Percentiles rank a stretch among this genome's conserved stretches.
Conservation (phyloP, 129 eudicot species). For the Oenanthe sinensis region DNA sequence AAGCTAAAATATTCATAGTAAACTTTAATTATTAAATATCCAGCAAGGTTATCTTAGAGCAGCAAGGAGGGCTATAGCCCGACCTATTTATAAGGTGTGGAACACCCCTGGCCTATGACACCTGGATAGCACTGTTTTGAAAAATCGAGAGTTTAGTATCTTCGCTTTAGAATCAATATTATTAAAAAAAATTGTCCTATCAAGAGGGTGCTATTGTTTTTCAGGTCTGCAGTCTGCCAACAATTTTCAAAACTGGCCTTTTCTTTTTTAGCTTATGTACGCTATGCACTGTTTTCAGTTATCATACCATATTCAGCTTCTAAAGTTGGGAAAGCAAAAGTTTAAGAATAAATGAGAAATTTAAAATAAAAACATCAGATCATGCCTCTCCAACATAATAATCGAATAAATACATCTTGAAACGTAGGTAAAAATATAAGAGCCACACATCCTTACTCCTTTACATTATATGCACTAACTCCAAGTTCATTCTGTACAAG, state of each 20-base stretch:
- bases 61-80: not conserved
- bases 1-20: too few relatives aligned
- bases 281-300: not conserved
- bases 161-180: too few relatives aligned
- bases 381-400: not conserved
- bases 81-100: too few relatives aligned
- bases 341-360: not conserved
- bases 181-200: not conserved
- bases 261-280: not conserved
- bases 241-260: not conserved
- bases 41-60: not conserved
- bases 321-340: not conserved
- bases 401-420: not conserved
- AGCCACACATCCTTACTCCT: slow-evolving; percentile 55
- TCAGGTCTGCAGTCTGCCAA: not conserved
- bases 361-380: not conserved
- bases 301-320: not conserved
- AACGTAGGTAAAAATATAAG: not conserved
- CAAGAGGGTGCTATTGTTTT: not conserved
- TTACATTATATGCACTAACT: slow-evolving; percentile 86
- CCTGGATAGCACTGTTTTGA: too few relatives aligned
- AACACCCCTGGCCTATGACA: not conserved
- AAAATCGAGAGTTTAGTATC: not conserved
- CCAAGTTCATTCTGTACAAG: slow-evolving; percentile 93
- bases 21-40: too few relatives aligned